These are phyloP conservation scores for Boletus rubropictus DNA, from an alignment of 768 basidiomycete genomes.

Conservation along the genomic window DNA sequence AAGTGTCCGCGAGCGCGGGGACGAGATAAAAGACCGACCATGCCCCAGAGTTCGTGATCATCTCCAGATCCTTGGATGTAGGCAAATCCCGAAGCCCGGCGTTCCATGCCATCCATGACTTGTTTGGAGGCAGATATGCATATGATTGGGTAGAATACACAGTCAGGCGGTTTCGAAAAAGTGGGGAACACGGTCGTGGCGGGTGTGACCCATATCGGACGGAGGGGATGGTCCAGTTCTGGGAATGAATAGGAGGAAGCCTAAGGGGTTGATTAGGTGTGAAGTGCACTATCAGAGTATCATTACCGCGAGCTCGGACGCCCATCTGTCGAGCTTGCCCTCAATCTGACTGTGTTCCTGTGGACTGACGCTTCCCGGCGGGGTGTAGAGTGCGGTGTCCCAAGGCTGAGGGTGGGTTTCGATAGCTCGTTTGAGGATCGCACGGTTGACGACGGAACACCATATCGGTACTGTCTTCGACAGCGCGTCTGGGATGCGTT, in stretches of 20 bases:
- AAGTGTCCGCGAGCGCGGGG: background rate
- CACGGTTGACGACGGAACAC: conserved; percentile 85
- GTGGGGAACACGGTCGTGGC: conserved; percentile 48
- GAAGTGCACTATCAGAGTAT: background rate
- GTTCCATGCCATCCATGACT: conserved; percentile 52
- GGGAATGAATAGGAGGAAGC: conserved; percentile 69
- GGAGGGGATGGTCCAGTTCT: conserved; percentile 54
- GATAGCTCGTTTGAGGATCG: conserved; percentile 29
- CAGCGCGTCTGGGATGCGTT: conserved; percentile 89
- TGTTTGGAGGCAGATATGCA: conserved; percentile 84
- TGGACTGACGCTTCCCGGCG: conserved; percentile 57
- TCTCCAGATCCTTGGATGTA: conserved; percentile 95
- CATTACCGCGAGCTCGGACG: conserved; percentile 54
- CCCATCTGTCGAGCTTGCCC: conserved; percentile 59
- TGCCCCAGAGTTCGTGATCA: conserved; percentile 88
- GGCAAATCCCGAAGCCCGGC: conserved; percentile 62
- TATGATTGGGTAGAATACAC: conserved; percentile 61
- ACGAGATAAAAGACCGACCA: conserved; percentile 38
- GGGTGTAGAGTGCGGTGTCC: conserved; percentile 62
- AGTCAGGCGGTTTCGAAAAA: conserved; percentile 20
- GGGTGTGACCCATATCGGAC: conserved; percentile 87
- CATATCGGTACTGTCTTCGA: conserved; percentile 93
- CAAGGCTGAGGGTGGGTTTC: conserved; percentile 31
- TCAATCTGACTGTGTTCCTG: conserved; percentile 84
- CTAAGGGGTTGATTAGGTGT: conserved; percentile 31